Evolutionary conservation across 1,139 yeast species (phyloP), one percentile per base, ranked within the genome.

Genomic region (Yamadazyma sp.): DNA sequence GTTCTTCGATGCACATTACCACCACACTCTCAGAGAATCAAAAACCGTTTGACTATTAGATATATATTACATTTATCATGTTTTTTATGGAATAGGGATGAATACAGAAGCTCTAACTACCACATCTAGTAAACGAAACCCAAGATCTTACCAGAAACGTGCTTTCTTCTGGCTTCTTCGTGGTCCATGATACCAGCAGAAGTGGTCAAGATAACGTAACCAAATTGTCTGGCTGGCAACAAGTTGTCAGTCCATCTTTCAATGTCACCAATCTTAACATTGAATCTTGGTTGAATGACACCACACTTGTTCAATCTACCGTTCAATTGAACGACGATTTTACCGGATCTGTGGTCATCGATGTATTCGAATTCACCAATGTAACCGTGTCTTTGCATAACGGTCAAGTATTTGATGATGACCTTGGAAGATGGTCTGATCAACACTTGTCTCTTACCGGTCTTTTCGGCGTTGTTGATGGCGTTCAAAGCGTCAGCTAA

Each of bases 111-210:
- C n/a, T 30, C 33, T 30, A 30, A 20, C 17, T 8, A 27, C 12
- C 31, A 15, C 8, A 38, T 36, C 42, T 81, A 87, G 79, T 89
- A 89, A 54, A 89, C 96, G 71, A 85, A 89, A 63, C 96, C 96
- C 64, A 89, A 80, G 64, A 89, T 83, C 77, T 89, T 89, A 69
- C 97, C 97, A 56, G 96, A 87, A 58, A 89, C 97, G 74, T 91
- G 97, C 85, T 89, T 91, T 83, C 96, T 85, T 82, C 96, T 88
- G 58, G 97, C 98, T 78, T 91, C 97, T 78, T 91, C 97, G 78
- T 91, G 97, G 79, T 89, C 97, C 96, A 91, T 88, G 59, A 91
- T 91, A 74, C 98, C 98, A 59, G 97, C 95, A 58, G 97, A 91
- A 57, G 98, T 91, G 71, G 97, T 89, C 66, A 89, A 80, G 69